Base-by-base conservation (phyloP, 108 stramenopile species). In the Poteriospumella lacustris region DNA sequence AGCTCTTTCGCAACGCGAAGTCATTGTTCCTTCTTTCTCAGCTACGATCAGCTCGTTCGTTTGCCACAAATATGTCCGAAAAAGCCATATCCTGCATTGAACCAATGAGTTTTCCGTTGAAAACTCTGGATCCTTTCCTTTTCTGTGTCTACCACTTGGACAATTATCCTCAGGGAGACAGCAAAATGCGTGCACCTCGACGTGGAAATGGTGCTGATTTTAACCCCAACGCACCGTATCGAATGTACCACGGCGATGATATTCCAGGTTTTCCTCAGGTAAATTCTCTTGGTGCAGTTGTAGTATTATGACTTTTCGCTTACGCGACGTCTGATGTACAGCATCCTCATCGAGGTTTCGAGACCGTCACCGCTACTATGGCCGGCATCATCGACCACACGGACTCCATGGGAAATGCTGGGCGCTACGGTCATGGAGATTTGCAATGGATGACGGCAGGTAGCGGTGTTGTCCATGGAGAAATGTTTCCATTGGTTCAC, bases 401-500 rank as follows among this genome's bases (percentile, higher is more conserved):
- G 5, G 95, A 96, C 78, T 89, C 86, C 52, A 72, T 81, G 44
- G 93, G 92, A 2, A 91, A 93, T 75, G 73, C 34, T 40, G 83
- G 83, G 0, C 58, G 75, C 28, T 80, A 80, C 58, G 80, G 78
- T 44, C 38, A 68, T 24, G 83, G 83, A 39, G 95, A 94, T 68
- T 86, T 94, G 0, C 95, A 96, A 84, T 96, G 93, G 93, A 94
- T 96, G 92, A 96, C 95, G 0, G 95, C 95, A 0, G 95, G 91
- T 24, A 77, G 88, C 3, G 95, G 95, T 0, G 91, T 96, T n/a
- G 84, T 94, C 29, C 95, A 96, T 77, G 79, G 90, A 73, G 95
- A 96, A 78, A 91, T 88, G 78, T 91, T 91, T 43, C 85, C 88
- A 42, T 72, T 85, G 1, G 79, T 88, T 42, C 91, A 91, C 60